Base-by-base conservation (phyloP, 768 basidiomycete genomes). In the Pseudohyphozyma bogoriensis region DNA sequence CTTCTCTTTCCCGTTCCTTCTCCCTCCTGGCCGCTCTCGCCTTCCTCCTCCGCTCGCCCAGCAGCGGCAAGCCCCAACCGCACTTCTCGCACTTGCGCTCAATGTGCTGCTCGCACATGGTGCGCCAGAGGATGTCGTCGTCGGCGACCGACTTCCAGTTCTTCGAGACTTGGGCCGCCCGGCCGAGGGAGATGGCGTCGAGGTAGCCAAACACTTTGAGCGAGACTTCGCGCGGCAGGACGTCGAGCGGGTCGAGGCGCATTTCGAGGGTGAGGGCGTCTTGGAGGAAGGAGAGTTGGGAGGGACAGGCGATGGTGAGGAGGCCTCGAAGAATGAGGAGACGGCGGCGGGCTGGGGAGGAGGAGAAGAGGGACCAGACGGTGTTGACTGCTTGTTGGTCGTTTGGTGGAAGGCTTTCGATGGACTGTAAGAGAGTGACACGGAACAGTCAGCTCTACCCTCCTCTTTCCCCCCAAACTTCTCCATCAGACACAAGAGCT, bases 221-320 rank as follows among this genome's bases (percentile, higher is more conserved):
- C 55, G 88, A 86, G 39, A 95, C 80, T 73, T 99, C 93, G 61
- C 87, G 84, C 3, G 95, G 95, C 50, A 99, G 81, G 65, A 89
- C 82, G 49, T 79, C 76, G 74, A 97, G 90, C 13, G 93, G 95
- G 73, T 99, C 95, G 74, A 97, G 85, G 67, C 95, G 85, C 73
- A 95, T 96, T 67, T 96, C 84, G 66, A 88, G 84, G 36, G 83
- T 78, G 62, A 97, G 87, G 55, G 90, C 86, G 64, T 95, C 89
- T 33, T 90, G 86, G 60, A 99, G 85, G 52, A 96, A 86, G 31
- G 95, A 96, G 32, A 99, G 84, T 71, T 99, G 91, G 50, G 88
- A 92, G 78, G 95, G 96, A 76, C 95, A 97, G 74, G 92, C 97
- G 90, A 99, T 97, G 20, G 95, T 96, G 67, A 99, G 83, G 60